Evolutionary conservation across 257 asterid species (phyloP).

Genomic region (Salvia splendens): DNA sequence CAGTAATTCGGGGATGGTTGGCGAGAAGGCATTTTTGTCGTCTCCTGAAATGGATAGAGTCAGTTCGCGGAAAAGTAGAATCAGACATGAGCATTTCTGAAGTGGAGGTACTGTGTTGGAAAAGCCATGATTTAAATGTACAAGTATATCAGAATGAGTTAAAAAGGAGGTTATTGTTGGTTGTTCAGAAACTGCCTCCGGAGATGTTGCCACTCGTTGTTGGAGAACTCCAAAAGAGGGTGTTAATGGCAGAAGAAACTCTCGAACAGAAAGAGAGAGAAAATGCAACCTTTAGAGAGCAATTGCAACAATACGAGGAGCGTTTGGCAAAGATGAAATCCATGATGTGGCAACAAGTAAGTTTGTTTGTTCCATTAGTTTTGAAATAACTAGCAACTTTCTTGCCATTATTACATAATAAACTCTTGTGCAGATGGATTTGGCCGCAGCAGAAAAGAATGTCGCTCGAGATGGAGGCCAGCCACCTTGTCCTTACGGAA

Average conservation of each 20-base stretch:
- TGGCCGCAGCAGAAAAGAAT: no score
- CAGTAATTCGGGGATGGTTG: constrained; percentile 89
- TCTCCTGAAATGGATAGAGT: constrained; percentile 33
- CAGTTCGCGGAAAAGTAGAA: not conserved
- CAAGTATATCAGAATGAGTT: not conserved
- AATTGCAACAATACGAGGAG: constrained; percentile 48
- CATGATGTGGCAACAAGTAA: constrained; percentile 66
- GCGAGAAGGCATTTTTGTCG: constrained; percentile 53
- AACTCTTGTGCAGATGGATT: constrained; percentile 23
- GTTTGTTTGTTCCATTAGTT: constrained; percentile 24
- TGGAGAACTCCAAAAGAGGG: constrained; percentile 58
- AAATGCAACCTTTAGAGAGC: constrained; percentile 60
- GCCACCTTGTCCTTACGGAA: no score
- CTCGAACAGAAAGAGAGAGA: constrained; percentile 57
- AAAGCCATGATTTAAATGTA: no score
- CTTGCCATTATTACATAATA: no score
- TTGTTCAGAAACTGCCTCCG: constrained; percentile 46
- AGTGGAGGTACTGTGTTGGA: constrained; percentile 43
- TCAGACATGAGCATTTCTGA: constrained; percentile 40
- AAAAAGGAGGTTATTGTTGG: not conserved
- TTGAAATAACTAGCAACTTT: no score
- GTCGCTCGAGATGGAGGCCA: no score
- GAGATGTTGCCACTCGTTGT: constrained; percentile 41
- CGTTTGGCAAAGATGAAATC: constrained; percentile 64
- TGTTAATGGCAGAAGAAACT: constrained; percentile 46